A percentile compares a stretch with the other conserved stretches of the same genome.
Evolutionary conservation across 1,139 yeast genomes (phyloP).

Genomic region (Taphrina confusa): DNA sequence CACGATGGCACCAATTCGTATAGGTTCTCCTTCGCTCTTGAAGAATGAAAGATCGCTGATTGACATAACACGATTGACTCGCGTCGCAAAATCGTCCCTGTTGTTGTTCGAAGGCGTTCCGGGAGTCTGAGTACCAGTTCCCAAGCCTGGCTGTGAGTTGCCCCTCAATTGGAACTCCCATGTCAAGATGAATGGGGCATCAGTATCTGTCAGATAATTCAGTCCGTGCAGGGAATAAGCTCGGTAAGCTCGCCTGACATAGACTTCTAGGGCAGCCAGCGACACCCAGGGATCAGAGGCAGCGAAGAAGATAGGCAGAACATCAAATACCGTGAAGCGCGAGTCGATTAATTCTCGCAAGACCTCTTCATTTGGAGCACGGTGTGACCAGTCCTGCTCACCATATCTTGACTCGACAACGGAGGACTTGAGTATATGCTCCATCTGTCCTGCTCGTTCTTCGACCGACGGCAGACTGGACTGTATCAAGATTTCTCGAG

Average conservation of each 20-base stretch:
- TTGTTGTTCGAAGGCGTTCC: conserved; percentile 39
- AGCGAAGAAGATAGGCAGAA: conserved; percentile 82
- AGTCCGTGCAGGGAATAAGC: conserved; percentile 87
- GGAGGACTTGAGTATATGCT: conserved; percentile 87
- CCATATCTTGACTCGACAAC: conserved; percentile 90
- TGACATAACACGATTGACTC: conserved; percentile 73
- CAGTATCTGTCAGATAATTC: conserved; percentile 58
- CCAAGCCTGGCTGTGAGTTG: conserved; percentile 58
- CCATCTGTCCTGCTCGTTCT: conserved; percentile 95
- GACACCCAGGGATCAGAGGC: conserved; percentile 85
- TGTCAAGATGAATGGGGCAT: conserved; percentile 66
- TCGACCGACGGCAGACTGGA: conserved; percentile 93
- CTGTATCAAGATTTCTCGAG: conserved; percentile 92
- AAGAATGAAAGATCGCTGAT: conserved; percentile 88
- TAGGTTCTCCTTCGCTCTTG: conserved; percentile 58
- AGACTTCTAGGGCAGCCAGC: conserved; percentile 94
- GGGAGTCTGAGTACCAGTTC: conserved; percentile 36
- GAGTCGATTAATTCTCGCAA: conserved; percentile 93
- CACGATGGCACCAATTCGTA: conserved; percentile 83
- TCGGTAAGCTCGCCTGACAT: conserved; percentile 93
- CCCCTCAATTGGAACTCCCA: conserved; percentile 92
- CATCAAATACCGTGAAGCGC: conserved; percentile 93
- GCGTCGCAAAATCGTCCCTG: conserved; percentile 39
- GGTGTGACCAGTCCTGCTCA: conserved; percentile 67
- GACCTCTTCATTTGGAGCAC: conserved; percentile 76